Evolutionary conservation across 768 basidiomycete genomes (phyloP), one percentile per base, ranked within the genome.

Genomic region (Candolleomyces eurysporus): DNA sequence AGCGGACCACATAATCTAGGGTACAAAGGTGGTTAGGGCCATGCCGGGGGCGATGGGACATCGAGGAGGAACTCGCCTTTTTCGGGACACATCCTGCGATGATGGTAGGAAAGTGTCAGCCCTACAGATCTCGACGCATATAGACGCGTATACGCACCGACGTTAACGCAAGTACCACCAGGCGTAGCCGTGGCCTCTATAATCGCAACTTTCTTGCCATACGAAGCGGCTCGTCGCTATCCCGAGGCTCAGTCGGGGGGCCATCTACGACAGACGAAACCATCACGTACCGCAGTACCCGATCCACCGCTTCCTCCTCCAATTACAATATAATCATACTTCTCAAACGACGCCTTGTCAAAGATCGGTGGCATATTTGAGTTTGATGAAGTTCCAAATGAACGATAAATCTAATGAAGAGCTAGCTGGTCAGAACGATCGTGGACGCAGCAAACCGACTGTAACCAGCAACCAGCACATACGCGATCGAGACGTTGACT

Each of bases 111-210:
- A 30, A n/a, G 46, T 21, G 31, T 16, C 13, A 39, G 26, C n/a
- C 22, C 42, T 11, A 45, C 6, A 36, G 4, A 26, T 10, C 36
- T 36, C 36, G 36, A 36, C 36, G 36, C 36, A 36, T 36, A 36
- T 5, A 36, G 36, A 36, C 36, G 36, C 36, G 48, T 48, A 31
- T 40, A 80, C 91, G 65, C 66, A 91, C 94, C 96, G 62, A 99
- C 96, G 73, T 98, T 98, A 62, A 99, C 97, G 71, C 97, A 99
- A 42, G 96, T 98, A 56, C 96, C 97, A 39, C 97, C 97, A 3
- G 96, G 82, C 45, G 82, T 70, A 10, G 85, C 82, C 5, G 86
- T 84, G 49, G 77, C 80, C 71, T 99, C 97, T 16, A 98, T 84
- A 30, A 98, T 76, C 13, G 95, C 96, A 57, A 94, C 93, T 74